Percentiles rank a stretch among this genome's conserved stretches.
phyloP scores from a whole-genome alignment of 129 eudicot genomes.

The Solidago caesia region DNA sequence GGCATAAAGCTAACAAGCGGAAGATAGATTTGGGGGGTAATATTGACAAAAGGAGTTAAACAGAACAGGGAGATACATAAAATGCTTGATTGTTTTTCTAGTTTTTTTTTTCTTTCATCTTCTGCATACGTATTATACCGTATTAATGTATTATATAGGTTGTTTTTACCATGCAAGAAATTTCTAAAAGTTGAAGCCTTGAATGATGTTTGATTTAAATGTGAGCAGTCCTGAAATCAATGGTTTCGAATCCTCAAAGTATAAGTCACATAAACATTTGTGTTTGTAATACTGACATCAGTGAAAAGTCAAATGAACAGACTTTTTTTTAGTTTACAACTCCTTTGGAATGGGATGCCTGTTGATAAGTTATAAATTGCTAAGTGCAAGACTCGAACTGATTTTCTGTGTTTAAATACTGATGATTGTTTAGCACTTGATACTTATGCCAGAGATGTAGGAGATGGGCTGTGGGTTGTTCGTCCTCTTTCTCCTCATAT shows the following conservation, averaged over 20 bases:
- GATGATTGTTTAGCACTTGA: constrained; percentile 28
- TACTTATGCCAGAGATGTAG: constrained; percentile 54
- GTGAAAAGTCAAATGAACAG: neutral
- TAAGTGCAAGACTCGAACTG: constrained; percentile 15
- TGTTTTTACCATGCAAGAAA: neutral
- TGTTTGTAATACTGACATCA: neutral
- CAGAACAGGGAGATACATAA: neutral
- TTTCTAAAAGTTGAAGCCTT: neutral
- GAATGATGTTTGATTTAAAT: neutral
- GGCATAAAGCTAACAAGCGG: neutral
- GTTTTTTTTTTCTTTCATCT: neutral
- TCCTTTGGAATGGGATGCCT: neutral
- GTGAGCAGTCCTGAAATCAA: neutral
- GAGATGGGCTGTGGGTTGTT: constrained; percentile 57
- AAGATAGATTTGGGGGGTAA: neutral
- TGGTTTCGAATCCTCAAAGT: neutral
- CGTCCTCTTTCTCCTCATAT: constrained; percentile 48
- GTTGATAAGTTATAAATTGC: neutral
- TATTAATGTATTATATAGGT: neutral
- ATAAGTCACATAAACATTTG: neutral
- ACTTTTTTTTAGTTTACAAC: neutral
- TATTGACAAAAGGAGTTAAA: neutral
- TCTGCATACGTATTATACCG: neutral
- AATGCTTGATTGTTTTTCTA: neutral
- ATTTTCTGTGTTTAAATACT: constrained; percentile 17